Evolutionary conservation across 139 green algal genomes (phyloP).

Genomic region (Picochlorum sp.): DNA sequence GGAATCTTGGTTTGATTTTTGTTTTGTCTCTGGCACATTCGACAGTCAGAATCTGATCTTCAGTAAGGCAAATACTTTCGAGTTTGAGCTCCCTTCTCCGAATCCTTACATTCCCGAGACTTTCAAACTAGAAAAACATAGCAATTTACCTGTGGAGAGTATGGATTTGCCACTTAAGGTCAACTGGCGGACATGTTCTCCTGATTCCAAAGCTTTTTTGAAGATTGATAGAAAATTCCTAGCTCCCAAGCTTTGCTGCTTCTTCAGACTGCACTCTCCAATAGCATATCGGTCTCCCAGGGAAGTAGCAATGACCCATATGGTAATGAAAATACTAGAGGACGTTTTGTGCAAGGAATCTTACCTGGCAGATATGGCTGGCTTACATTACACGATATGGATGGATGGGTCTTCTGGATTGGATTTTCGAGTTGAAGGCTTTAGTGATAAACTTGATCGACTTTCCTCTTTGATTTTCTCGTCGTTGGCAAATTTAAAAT

Average conservation of each 20-base stretch:
- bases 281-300: constrained; percentile 23
- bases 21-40: too few relatives aligned
- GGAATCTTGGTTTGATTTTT: too few relatives aligned
- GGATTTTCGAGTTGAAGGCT: constrained; percentile 75
- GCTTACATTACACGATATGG: constrained; percentile 48
- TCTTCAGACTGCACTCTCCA: constrained; percentile 47
- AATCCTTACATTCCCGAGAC: too few relatives aligned
- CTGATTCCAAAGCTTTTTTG: constrained; percentile 53
- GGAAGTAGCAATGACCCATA: constrained; percentile 36
- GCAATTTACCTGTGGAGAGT: too few relatives aligned
- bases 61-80: too few relatives aligned
- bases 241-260: constrained; percentile 44
- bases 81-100: too few relatives aligned
- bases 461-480: constrained; percentile 53
- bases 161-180: neutral
- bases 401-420: constrained; percentile 44
- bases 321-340: constrained; percentile 69
- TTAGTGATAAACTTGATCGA: constrained; percentile 74
- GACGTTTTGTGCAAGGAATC: constrained; percentile 76
- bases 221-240: constrained; percentile 65
- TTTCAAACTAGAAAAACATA: too few relatives aligned
- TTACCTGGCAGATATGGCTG: constrained; percentile 78
- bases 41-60: too few relatives aligned
- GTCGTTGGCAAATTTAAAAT: constrained; percentile 28
- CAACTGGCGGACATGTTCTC: too few relatives aligned